phyloP scores from a whole-genome alignment of 768 basidiomycete genomes.

The Boletellus emodensis region DNA sequence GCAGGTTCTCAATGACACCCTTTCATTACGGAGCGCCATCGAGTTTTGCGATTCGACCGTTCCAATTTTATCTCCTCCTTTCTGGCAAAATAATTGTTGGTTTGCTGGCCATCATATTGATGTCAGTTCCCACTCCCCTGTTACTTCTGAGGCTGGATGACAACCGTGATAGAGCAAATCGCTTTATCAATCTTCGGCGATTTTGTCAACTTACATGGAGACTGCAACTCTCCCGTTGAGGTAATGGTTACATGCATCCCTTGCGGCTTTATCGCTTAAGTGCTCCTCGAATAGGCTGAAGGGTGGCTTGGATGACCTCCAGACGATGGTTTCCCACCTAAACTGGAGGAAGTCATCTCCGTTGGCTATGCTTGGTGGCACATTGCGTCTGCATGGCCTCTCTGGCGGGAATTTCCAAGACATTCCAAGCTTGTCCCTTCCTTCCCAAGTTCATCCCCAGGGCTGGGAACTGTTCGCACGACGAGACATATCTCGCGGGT shows the following conservation, averaged over 20 bases:
- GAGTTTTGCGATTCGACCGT: constrained; percentile 49
- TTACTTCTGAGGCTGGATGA: constrained; percentile 7
- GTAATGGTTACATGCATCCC: constrained; percentile 29
- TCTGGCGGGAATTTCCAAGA: constrained; percentile 26
- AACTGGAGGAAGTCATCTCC: constrained; percentile 51
- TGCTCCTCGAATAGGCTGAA: constrained; percentile 29
- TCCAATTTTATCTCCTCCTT: constrained; percentile 44
- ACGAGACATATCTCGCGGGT: constrained; percentile 58
- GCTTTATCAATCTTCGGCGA: constrained; percentile 51
- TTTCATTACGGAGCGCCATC: constrained; percentile 48
- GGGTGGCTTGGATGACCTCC: constrained; percentile 37
- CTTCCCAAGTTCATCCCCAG: constrained; percentile 8
- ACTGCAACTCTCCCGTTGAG: constrained; percentile 56
- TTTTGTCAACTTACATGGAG: constrained; percentile 58
- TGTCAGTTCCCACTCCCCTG: constrained; percentile 13
- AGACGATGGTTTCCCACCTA: constrained; percentile 43
- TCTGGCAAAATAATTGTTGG: constrained; percentile 40
- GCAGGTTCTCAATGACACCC: constrained; percentile 57
- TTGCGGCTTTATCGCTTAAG: neutral
- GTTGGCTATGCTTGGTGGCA: constrained; percentile 55
- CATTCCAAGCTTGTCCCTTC: constrained; percentile 42
- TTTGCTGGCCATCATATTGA: constrained; percentile 13
- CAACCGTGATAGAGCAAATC: constrained; percentile 25
- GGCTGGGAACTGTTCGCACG: constrained; percentile 35
- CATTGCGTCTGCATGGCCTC: constrained; percentile 39